These are phyloP conservation scores for Dryadomyces quercivorus DNA, from an alignment of 2,329 filamentous ascomycete species.

Conservation along the genomic window DNA sequence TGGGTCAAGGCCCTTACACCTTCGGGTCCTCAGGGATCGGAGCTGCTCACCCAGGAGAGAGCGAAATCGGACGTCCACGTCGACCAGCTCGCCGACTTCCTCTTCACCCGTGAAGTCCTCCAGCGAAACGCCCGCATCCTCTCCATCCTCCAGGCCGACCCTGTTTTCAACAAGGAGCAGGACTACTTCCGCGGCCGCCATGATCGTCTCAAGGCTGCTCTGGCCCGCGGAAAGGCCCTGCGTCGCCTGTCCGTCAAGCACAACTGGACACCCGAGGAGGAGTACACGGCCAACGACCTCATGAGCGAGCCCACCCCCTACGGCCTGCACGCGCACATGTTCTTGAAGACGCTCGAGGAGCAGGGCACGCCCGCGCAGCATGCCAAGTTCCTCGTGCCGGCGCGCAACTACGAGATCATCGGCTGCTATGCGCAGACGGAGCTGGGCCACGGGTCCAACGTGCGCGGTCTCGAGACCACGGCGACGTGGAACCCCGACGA, in stretches of 20 bases:
- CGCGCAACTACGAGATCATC: conserved; percentile 58
- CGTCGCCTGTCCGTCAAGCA: conserved; percentile 54
- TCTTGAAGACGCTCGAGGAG: conserved; percentile 47
- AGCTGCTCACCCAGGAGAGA: conserved; percentile 58
- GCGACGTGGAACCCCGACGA: conserved; percentile 63
- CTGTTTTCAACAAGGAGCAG: conserved; percentile 65
- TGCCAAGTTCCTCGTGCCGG: conserved; percentile 57
- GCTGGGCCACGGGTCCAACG: conserved; percentile 67
- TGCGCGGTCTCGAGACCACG: conserved; percentile 58
- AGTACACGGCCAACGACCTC: conserved; percentile 51
- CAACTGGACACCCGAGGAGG: conserved; percentile 55
- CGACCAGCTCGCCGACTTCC: conserved; percentile 52
- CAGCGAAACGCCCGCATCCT: conserved; percentile 49
- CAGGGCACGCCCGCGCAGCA: conserved; percentile 65
- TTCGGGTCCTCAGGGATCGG: conserved; percentile 52
- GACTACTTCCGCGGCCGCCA: conserved; percentile 63
- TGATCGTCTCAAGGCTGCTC: conserved; percentile 55
- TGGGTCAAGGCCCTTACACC: conserved; percentile 22
- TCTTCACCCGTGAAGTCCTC: conserved; percentile 55
- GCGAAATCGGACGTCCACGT: conserved; percentile 54
- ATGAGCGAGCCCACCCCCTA: conserved; percentile 62
- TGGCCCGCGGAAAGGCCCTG: conserved; percentile 59
- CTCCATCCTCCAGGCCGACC: conserved; percentile 51
- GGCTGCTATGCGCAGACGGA: conserved; percentile 77
- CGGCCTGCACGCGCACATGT: conserved; percentile 51